Base-by-base conservation (phyloP, 176 grass and related monocot genomes). In the Otatea glauca region DNA sequence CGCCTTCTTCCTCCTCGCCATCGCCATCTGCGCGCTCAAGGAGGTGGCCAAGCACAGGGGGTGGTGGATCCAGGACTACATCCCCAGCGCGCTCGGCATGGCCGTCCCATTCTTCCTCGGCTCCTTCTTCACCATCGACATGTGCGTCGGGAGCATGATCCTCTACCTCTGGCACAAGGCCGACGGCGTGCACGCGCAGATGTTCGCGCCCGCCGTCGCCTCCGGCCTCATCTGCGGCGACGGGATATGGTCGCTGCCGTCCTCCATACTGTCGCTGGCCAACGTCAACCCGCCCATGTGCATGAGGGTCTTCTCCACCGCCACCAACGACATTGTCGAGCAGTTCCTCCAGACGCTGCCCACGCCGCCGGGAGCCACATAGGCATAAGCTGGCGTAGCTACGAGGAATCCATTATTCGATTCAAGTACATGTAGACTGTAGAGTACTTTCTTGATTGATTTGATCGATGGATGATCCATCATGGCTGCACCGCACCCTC, bases 61-160 rank as follows among this genome's bases (percentile, higher is more conserved):
- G 0, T 88, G 86, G 92, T 75, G 83, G 83, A 35, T 94, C 34
- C 45, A 60, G 45, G 79, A 80, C 61, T 94, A 88, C 83, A 86
- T 94, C 55, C 92, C 92, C 6, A 94, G 88, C 34, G 88, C 88
- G 14, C 89, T 94, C 9, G 92, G 88, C 39, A 88, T 94, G 86
- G 92, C 88, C 1, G 86, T 94, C 21, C 92, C 92, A 0, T 91
- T 94, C 92, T 91, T 88, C 92, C 29, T 88, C 2, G 88, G 88
- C 0, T 91, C 88, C 4, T 94, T 88, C 86, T 91, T 94, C 88
- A 86, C 92, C 79, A 94, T 94, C 65, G 92, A 94, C 69, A 94
- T 94, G 88, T 94, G 88, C 14, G 58, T 83, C 20, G 81, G 81
- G 6, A 89, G 88, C 88, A 0, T 86, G 23, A 38, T 89, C 21